These are phyloP conservation scores for Pleoardoris graminearum DNA, from an alignment of 2,329 filamentous ascomycete genomes.

Conservation along the genomic window DNA sequence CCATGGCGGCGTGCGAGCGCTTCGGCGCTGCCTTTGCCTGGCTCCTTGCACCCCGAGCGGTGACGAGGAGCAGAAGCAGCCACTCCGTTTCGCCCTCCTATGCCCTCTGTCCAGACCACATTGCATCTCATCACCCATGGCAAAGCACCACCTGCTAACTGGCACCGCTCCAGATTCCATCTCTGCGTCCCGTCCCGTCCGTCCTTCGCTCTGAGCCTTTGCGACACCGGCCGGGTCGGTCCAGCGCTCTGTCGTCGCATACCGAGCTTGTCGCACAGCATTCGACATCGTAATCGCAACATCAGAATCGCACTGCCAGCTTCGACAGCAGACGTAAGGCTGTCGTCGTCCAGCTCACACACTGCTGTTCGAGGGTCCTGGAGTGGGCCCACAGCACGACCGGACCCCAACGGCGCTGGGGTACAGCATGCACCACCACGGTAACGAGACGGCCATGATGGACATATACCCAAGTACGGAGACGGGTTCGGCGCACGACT, in stretches of 20 bases:
- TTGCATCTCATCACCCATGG: constrained; percentile 21
- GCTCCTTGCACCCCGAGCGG: constrained; percentile 37
- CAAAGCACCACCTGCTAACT: constrained; percentile 30
- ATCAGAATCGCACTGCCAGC: constrained; percentile 38
- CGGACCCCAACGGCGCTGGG: constrained; percentile 25
- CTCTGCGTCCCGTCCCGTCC: constrained; percentile 33
- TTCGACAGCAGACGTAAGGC: constrained; percentile 32
- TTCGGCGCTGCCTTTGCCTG: constrained; percentile 30
- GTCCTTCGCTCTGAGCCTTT: constrained; percentile 39
- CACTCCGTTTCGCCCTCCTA: constrained; percentile 21
- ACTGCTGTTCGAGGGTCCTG: constrained; percentile 24
- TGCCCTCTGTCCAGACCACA: constrained; percentile 24
- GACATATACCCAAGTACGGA: constrained; percentile 44
- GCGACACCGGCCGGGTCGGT: constrained; percentile 47
- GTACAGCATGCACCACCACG: constrained; percentile 35
- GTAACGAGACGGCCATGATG: constrained; percentile 36
- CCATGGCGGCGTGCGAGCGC: constrained; percentile 18
- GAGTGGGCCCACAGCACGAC: constrained; percentile 36
- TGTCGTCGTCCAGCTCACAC: constrained; percentile 26
- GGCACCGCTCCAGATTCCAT: constrained; percentile 22
- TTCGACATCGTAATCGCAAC: constrained; percentile 11
- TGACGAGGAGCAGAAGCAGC: constrained; percentile 32
- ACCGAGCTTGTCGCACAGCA: constrained; percentile 25
- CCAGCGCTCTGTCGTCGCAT: constrained; percentile 26
- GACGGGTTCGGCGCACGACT: constrained; percentile 34